Conservation (phyloP, 768 basidiomycete species). For the Pleurotus sapidus region DNA sequence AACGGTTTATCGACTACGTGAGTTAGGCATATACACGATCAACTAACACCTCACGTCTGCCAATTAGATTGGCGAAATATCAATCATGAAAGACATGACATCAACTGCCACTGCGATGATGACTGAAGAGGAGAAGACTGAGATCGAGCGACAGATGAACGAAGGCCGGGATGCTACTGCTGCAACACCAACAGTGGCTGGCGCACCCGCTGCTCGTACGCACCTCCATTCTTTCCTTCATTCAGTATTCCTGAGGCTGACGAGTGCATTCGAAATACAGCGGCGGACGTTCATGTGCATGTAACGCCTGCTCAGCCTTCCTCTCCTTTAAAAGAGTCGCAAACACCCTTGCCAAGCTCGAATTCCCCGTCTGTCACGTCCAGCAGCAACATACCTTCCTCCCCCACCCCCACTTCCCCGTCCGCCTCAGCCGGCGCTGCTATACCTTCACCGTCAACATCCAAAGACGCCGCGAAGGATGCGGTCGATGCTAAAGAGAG, state of each 20-base stretch:
- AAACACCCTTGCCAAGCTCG: not conserved
- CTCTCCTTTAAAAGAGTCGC: constrained; percentile 11
- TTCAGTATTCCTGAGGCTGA: no score
- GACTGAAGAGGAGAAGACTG: constrained; percentile 90
- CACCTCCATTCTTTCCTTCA: no score
- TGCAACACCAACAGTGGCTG: constrained; percentile 21
- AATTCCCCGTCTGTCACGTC: constrained; percentile 7
- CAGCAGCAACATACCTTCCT: constrained; percentile 6
- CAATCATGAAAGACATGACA: constrained; percentile 92
- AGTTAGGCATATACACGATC: constrained; percentile 26
- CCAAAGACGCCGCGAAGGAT: constrained; percentile 14
- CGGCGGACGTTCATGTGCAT: constrained; percentile 12
- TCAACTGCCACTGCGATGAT: constrained; percentile 82
- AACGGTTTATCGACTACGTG: constrained; percentile 87
- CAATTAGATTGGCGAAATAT: constrained; percentile 90
- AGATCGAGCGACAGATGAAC: constrained; percentile 73
- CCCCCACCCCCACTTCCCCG: constrained; percentile 7
- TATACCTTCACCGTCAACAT: constrained; percentile 15
- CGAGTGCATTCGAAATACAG: not conserved
- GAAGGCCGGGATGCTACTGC: constrained; percentile 25
- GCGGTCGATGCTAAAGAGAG: constrained; percentile 22
- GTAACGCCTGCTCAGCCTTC: constrained; percentile 15
- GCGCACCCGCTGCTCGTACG: constrained; percentile 14
- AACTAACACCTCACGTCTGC: not conserved
- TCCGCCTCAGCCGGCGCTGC: constrained; percentile 15